These are phyloP conservation scores for Colletotrichum somersetense DNA, from an alignment of 2,329 filamentous ascomycete species.

Conservation along the genomic window DNA sequence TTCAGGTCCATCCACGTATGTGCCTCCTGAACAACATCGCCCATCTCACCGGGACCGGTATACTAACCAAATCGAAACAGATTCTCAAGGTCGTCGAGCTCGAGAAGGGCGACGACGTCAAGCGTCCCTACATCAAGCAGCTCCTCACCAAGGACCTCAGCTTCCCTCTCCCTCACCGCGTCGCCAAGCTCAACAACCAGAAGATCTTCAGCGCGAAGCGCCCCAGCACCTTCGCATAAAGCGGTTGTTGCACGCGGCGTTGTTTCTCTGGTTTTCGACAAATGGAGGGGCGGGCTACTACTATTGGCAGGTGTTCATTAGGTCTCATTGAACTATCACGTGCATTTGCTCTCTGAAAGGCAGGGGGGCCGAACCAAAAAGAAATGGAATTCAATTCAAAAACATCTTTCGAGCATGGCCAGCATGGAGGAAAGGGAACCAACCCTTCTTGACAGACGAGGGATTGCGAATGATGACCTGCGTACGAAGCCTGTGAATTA, in stretches of 20 bases:
- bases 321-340: constrained; percentile 71
- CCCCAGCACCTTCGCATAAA: constrained; percentile 98
- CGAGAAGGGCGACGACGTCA: constrained; percentile 93
- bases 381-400: constrained; percentile 54
- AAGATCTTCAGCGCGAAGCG: constrained; percentile 94
- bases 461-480: constrained; percentile 35
- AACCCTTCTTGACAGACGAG: constrained; percentile 29
- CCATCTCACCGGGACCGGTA: background rate
- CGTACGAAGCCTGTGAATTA: constrained; percentile 40
- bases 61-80: constrained; percentile 59
- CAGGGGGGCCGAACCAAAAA: constrained; percentile 51
- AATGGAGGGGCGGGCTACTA: constrained; percentile 57
- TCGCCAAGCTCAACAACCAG: constrained; percentile 84
- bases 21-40: background rate
- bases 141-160: constrained; percentile 93
- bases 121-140: constrained; percentile 99
- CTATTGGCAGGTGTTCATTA: constrained; percentile 68
- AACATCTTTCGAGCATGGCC: constrained; percentile 37
- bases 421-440: constrained; percentile 18
- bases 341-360: constrained; percentile 67
- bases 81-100: constrained; percentile 99
- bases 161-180: constrained; percentile 98
- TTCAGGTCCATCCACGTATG: constrained; percentile 99
- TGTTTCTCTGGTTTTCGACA: constrained; percentile 62
- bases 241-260: constrained; percentile 54